Evolutionary conservation across 2,329 filamentous ascomycete genomes (phyloP).

Genomic region (Dactylellina haptotyla): DNA sequence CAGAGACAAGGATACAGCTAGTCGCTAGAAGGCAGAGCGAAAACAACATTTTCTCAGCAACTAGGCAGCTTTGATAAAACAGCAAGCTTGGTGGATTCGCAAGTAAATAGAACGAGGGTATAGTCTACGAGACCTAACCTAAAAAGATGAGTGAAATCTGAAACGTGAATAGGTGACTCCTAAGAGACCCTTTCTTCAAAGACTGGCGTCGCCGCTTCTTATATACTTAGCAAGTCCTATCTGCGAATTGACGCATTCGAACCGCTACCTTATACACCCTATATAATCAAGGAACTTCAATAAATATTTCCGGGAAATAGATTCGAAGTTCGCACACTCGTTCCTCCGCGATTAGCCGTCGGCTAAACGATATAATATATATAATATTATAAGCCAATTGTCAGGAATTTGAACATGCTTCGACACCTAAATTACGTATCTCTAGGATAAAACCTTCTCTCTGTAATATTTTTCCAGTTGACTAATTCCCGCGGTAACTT

Average conservation of each 20-base stretch:
- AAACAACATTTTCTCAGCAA: constrained; percentile 11
- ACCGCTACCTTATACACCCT: not conserved
- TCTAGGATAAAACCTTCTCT: constrained; percentile 3
- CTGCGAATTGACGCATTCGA: not conserved
- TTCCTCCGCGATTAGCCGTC: constrained; percentile 1
- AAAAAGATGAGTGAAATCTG: not conserved
- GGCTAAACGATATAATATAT: constrained; percentile 16
- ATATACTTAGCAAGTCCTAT: not conserved
- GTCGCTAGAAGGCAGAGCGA: constrained; percentile 11
- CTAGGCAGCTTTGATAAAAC: not conserved
- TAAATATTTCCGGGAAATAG: not conserved
- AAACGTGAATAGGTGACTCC: not conserved
- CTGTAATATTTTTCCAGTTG: not conserved
- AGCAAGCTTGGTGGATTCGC: not conserved
- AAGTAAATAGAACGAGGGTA: constrained; percentile 4
- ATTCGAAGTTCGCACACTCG: not conserved
- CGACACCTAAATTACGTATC: not conserved
- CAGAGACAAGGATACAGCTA: constrained; percentile 16
- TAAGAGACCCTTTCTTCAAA: not conserved
- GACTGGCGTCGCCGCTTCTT: not conserved
- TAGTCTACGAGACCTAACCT: not conserved
- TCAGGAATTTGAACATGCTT: not conserved
- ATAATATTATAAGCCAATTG: not conserved
- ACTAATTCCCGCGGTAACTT: not conserved
- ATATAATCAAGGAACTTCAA: not conserved